Percentiles rank a stretch among this genome's conserved stretches.
Conservation (phyloP, 1,139 yeast genomes). For the Candida pseudoviswanathii region DNA sequence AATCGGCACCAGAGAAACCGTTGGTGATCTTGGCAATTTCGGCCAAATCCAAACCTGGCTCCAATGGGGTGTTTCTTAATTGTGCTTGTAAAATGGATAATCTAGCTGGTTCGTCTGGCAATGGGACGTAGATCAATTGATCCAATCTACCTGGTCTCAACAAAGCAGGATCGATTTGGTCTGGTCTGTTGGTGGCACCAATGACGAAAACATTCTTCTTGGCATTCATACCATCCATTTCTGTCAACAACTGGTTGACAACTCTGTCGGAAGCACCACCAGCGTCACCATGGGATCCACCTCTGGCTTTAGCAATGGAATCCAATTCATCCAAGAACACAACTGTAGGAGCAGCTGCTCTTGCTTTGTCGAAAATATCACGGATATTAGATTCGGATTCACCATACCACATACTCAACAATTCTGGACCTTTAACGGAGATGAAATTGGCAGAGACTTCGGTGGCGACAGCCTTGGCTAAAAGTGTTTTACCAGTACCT, state of each 20-base stretch:
- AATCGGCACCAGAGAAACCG: constrained; percentile 99
- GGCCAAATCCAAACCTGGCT: constrained; percentile 87
- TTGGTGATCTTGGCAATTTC: constrained; percentile 92
- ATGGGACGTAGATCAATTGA: constrained; percentile 96
- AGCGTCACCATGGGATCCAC: constrained; percentile 89
- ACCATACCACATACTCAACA: constrained; percentile 98
- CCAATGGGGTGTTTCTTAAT: constrained; percentile 97
- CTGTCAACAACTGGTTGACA: constrained; percentile 95
- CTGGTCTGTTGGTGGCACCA: constrained; percentile 99
- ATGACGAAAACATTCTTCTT: constrained; percentile 97
- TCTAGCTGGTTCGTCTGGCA: constrained; percentile 95
- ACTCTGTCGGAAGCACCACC: constrained; percentile 99
- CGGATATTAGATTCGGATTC: constrained; percentile 97
- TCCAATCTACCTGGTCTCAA: constrained; percentile 99
- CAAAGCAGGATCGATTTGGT: constrained; percentile 97
- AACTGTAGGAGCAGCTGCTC: constrained; percentile 99
- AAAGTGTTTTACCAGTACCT: constrained; percentile 97
- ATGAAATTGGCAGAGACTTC: constrained; percentile 97
- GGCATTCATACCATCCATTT: constrained; percentile 99
- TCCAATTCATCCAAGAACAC: constrained; percentile 97
- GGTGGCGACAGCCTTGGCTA: constrained; percentile 98
- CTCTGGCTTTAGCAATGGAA: constrained; percentile 97
- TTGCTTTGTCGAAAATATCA: constrained; percentile 96
- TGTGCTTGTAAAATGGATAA: constrained; percentile 92
- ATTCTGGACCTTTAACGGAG: constrained; percentile 96